Percentiles rank a stretch among this genome's conserved stretches.
Conservation (phyloP, 768 basidiomycete genomes). For the Leucocoprinus birnbaumii region DNA sequence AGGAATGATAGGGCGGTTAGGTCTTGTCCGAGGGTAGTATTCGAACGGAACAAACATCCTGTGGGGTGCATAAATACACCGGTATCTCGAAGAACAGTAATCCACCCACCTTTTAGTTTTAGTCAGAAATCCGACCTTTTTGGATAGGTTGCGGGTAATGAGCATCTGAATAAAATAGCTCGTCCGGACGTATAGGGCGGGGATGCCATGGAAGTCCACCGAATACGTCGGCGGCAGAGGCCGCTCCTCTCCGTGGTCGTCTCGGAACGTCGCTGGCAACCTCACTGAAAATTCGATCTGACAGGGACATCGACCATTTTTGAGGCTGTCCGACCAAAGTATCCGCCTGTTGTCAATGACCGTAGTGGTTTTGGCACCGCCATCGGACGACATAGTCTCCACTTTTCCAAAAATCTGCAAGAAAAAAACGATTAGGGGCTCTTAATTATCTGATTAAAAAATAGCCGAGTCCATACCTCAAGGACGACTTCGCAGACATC, state of each 20-base stretch:
- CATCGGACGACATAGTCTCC: constrained; percentile 34
- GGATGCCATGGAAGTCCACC: constrained; percentile 26
- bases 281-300: constrained; percentile 39
- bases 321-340: constrained; percentile 31
- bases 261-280: constrained; percentile 45
- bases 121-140: constrained; percentile 41
- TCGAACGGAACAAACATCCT: constrained; percentile 49
- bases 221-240: constrained; percentile 51
- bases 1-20: constrained; percentile 49
- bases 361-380: constrained; percentile 30
- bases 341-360: constrained; percentile 29
- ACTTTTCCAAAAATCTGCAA: constrained; percentile 41
- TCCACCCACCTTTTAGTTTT: constrained; percentile 41
- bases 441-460: neutral
- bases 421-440: constrained; percentile 1
- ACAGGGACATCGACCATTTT: constrained; percentile 19
- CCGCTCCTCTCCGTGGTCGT: constrained; percentile 22
- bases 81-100: neutral
- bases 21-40: constrained; percentile 54
- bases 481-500: constrained; percentile 40
- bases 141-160: constrained; percentile 33
- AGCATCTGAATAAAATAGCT: constrained; percentile 45
- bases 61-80: neutral
- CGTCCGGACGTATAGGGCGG: constrained; percentile 36
- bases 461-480: constrained; percentile 40